These are phyloP conservation scores for Amesomyces nigricolor DNA, from an alignment of 2,329 filamentous ascomycete genomes.

Conservation along the genomic window DNA sequence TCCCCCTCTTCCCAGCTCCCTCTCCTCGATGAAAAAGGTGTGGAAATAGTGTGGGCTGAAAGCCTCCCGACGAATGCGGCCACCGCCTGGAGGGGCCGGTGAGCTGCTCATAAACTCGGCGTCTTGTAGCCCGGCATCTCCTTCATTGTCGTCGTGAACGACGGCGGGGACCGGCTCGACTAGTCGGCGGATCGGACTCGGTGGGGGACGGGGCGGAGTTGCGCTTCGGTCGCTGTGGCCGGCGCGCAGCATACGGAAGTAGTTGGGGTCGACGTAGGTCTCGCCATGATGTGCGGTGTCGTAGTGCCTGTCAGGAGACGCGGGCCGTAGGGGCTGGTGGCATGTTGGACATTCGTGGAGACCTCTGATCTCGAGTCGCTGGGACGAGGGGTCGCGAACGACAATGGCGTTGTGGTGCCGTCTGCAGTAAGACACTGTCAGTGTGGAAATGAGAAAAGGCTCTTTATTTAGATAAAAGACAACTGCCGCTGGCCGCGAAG, in stretches of 20 bases:
- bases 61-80: constrained; percentile 76
- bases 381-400: constrained; percentile 78
- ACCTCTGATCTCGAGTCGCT: constrained; percentile 74
- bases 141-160: constrained; percentile 28
- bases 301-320: constrained; percentile 46
- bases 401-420: constrained; percentile 91
- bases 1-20: constrained; percentile 79
- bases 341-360: constrained; percentile 86
- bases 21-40: constrained; percentile 86
- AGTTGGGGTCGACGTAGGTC: constrained; percentile 81
- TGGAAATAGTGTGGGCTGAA: constrained; percentile 93
- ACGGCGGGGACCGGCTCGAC: constrained; percentile 39
- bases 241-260: constrained; percentile 86
- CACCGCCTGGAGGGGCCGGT: constrained; percentile 41
- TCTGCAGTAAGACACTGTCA: constrained; percentile 41
- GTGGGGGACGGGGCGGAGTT: constrained; percentile 38
- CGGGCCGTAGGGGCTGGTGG: constrained; percentile 60
- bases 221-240: constrained; percentile 39
- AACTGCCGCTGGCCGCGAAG: too few species aligned
- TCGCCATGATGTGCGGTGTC: constrained; percentile 44
- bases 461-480: background rate
- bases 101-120: constrained; percentile 51
- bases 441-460: background rate
- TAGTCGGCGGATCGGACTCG: constrained; percentile 50
- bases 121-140: constrained; percentile 28